phyloP scores from a whole-genome alignment of 441 rosid genomes.

The Jatropha multifida region DNA sequence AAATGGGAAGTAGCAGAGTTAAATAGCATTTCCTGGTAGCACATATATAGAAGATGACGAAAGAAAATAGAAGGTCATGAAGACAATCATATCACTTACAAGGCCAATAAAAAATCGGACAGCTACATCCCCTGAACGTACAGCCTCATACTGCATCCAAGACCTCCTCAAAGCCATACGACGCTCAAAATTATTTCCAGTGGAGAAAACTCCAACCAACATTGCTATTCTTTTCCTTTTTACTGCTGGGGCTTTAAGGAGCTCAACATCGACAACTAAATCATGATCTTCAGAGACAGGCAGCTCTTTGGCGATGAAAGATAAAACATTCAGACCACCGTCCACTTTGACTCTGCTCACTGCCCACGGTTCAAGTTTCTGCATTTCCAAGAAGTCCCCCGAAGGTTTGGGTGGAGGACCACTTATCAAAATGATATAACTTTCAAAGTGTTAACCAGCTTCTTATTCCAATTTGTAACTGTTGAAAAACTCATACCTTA shows the following conservation, averaged over 20 bases:
- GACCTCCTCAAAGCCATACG: conserved; percentile 92
- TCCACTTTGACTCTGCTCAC: conserved; percentile 56
- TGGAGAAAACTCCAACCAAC: conserved; percentile 84
- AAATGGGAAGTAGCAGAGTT: not conserved
- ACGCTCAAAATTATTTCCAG: conserved; percentile 88
- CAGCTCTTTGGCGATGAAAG: conserved; percentile 68
- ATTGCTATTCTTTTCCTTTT: conserved; percentile 48
- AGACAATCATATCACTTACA: conserved; percentile 45
- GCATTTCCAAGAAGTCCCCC: conserved; percentile 27
- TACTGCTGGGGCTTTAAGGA: conserved; percentile 64
- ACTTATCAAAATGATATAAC: conserved; percentile 14
- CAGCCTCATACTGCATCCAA: conserved; percentile 86
- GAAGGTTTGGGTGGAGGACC: not conserved
- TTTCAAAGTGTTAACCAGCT: conserved; percentile 6
- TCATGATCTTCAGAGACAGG: conserved; percentile 71
- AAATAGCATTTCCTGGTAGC: not conserved
- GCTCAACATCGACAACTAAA: conserved; percentile 54
- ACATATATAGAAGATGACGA: not conserved
- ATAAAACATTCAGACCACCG: conserved; percentile 58
- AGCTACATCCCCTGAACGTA: conserved; percentile 75
- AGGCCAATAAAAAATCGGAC: conserved; percentile 91
- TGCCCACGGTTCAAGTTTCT: conserved; percentile 89
- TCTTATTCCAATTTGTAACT: conserved; percentile 4
- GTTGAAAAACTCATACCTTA: conserved; percentile 36
- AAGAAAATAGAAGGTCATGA: not conserved